These are phyloP conservation scores for Inonotus obliquus DNA, from an alignment of 1,284 basidiomycete genomes.

Conservation along the genomic window DNA sequence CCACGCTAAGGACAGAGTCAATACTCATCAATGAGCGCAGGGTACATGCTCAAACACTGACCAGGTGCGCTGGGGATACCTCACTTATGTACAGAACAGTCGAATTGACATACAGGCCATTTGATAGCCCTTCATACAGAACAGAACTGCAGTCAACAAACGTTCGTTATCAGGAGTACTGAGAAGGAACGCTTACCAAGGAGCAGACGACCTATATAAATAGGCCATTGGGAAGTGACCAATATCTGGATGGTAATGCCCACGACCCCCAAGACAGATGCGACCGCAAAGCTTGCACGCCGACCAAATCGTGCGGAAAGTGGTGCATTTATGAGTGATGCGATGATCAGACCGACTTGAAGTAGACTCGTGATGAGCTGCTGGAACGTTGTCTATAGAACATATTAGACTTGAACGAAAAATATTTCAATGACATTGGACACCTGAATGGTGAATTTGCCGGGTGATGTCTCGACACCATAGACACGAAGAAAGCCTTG, in stretches of 20 bases:
- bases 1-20: constrained; percentile 10
- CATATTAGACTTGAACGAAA: neutral
- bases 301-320: constrained; percentile 18
- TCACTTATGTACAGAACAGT: constrained; percentile 22
- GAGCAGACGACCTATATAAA: constrained; percentile 19
- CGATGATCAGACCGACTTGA: constrained; percentile 20
- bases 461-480: constrained; percentile 1
- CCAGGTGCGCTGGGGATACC: constrained; percentile 14
- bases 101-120: constrained; percentile 21
- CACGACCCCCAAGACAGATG: constrained; percentile 15
- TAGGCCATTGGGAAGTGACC: constrained; percentile 20
- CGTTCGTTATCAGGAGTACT: neutral
- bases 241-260: constrained; percentile 20
- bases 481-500: constrained; percentile 21
- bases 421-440: neutral
- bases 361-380: constrained; percentile 21
- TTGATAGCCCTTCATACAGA: constrained; percentile 12
- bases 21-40: neutral
- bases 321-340: constrained; percentile 17
- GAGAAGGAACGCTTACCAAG: constrained; percentile 10
- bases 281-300: constrained; percentile 14
- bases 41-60: neutral
- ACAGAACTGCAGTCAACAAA: too few species aligned
- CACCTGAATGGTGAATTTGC: constrained; percentile 16
- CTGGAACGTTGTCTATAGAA: constrained; percentile 19